A percentile compares a stretch with the other conserved stretches of the same genome.
Evolutionary conservation across 345 rosid genomes (phyloP).

Genomic region (Pugionium cornutum): DNA sequence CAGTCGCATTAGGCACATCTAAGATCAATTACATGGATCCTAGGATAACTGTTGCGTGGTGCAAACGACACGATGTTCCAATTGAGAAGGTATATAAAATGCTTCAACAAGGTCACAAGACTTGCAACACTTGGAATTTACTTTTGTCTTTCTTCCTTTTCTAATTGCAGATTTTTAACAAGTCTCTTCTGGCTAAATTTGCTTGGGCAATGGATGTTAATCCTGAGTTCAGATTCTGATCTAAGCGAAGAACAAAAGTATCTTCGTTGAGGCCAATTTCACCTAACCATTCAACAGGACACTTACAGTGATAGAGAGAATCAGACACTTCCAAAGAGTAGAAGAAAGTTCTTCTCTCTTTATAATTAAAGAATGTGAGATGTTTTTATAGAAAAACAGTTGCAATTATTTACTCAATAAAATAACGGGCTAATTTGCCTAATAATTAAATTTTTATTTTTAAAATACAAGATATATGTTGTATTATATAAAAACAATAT

Average conservation of each 20-base stretch:
- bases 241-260: slow-evolving; percentile 14
- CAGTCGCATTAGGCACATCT: slow-evolving; percentile 86
- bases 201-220: slow-evolving; percentile 98
- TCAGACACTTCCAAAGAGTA: slow-evolving; percentile 15
- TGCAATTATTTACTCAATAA: slow-evolving; percentile 8
- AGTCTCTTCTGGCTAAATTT: slow-evolving; percentile 77
- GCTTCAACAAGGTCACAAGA: neutral
- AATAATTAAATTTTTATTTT: too few species aligned
- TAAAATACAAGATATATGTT: too few species aligned
- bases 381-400: slow-evolving; percentile 20
- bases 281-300: slow-evolving; percentile 40
- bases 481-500: too few species aligned
- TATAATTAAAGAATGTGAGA: slow-evolving; percentile 18
- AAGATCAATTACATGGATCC: slow-evolving; percentile 96
- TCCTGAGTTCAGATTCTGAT: slow-evolving; percentile 90
- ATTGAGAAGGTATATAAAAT: slow-evolving; percentile 70
- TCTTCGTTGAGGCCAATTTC: slow-evolving; percentile 31
- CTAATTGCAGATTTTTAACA: slow-evolving; percentile 67
- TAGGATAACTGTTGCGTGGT: slow-evolving; percentile 95
- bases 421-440: too few species aligned
- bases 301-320: slow-evolving; percentile 24
- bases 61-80: slow-evolving; percentile 94
- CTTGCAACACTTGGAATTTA: neutral
- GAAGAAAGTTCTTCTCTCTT: slow-evolving; percentile 34
- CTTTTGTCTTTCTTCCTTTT: neutral